Conservation (phyloP, 192 early-diverging fungal genomes). For the Endogone sp. region DNA sequence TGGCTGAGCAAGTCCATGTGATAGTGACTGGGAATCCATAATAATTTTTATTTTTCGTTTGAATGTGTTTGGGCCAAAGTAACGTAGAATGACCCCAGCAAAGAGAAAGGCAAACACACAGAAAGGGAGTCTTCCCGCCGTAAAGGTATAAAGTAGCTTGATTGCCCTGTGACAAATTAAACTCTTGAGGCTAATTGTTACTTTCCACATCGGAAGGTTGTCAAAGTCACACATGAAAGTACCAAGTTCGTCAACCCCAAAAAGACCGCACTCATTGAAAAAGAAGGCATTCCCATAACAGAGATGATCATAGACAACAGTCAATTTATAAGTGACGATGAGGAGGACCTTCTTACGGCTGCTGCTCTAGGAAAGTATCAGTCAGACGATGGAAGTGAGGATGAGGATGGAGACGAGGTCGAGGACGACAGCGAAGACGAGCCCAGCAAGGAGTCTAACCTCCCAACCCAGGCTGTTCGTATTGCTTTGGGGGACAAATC, state of each 20-base stretch:
- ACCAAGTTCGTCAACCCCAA: not conserved
- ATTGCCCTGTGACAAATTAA: no score
- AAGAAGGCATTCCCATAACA: not conserved
- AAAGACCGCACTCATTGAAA: not conserved
- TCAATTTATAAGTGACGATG: slow-evolving; percentile 18
- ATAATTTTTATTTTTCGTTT: no score
- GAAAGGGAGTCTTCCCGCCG: not conserved
- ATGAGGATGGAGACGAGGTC: no score
- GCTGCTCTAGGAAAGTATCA: slow-evolving; percentile 16
- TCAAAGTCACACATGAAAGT: not conserved
- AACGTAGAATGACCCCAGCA: not conserved
- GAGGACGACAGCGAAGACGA: slow-evolving; percentile 33
- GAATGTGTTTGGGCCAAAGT: no score
- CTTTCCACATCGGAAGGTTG: not conserved
- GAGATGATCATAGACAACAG: not conserved
- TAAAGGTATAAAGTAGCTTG: not conserved
- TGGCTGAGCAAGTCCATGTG: no score
- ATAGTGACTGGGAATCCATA: no score
- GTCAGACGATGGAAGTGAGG: slow-evolving; percentile 36
- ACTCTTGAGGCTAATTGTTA: not conserved
- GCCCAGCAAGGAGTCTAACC: slow-evolving; percentile 29
- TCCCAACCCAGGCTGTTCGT: slow-evolving; percentile 23
- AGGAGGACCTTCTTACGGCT: slow-evolving; percentile 19
- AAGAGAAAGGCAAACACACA: not conserved
- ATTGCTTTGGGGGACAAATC: slow-evolving; percentile 23